Evolutionary conservation across 2,329 filamentous ascomycete genomes (phyloP), one percentile per base, ranked within the genome.

Genomic region (Pseudogymnoascus sp.): DNA sequence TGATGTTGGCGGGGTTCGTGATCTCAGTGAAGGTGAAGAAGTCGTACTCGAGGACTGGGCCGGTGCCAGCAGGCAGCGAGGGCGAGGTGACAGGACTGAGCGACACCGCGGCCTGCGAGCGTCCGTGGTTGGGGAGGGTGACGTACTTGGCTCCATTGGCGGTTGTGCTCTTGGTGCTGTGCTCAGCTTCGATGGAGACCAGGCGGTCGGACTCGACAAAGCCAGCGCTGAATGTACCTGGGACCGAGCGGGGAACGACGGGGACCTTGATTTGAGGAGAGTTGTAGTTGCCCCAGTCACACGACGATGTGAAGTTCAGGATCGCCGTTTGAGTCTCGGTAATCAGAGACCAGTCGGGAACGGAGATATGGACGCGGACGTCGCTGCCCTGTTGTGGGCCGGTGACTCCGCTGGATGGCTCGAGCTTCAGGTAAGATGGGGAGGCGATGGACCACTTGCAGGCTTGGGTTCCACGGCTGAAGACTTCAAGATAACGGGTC

Each of bases 151-250:
- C 72, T 14, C 70, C 69, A 1, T 71, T 66, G 67, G 63, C 77
- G 64, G 66, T 80, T 72, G 69, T 77, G 71, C 72, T 83, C 75
- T 73, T 80, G 2, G 73, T 72, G 21, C 71, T 81, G 67, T 85
- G 79, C 1, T 79, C 77, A 0, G 79, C 83, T 65, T 85, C 80
- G 57, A 86, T 84, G 11, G 83, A 75, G 21, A 86, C 75, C 62
- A 81, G 77, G n/a, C 77, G 76, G 68, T 88, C 85, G 0, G 81
- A 81, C 73, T 90, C 87, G 54, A 88, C 78, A 66, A 87, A 89
- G 3, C 86, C 87, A 31, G 75, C 65, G 6, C 75, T 77, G 73
- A 87, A 89, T 63, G 76, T 77, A 1, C 75, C 70, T 0, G 85
- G 81, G 1, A 83, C 71, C 1, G 73, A 71, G 5, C 79, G 79